A percentile compares a stretch with the other conserved stretches of the same genome.
These are phyloP conservation scores for Aspergillus mulundensis DNA, from an alignment of 495 filamentous ascomycete species.

Conservation along the genomic window DNA sequence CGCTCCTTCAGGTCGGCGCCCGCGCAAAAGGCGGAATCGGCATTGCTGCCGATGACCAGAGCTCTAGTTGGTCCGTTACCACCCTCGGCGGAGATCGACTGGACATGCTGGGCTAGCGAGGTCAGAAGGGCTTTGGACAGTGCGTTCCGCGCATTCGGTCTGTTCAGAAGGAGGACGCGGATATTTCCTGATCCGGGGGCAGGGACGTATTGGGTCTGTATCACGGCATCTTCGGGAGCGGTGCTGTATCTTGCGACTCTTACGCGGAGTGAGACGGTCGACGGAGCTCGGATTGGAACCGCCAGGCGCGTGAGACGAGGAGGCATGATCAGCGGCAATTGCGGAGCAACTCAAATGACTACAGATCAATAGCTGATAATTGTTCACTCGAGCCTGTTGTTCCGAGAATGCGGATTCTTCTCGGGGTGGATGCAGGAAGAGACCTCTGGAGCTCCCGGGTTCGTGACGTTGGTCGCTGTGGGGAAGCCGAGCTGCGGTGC, in stretches of 20 bases:
- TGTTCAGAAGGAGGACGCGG: conserved; percentile 80
- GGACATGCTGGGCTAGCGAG: conserved; percentile 64
- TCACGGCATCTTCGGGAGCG: conserved; percentile 43
- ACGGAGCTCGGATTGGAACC: conserved; percentile 17
- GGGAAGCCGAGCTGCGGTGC: conserved; percentile 19
- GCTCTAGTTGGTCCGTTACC: conserved; percentile 64
- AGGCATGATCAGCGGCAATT: conserved; percentile 22
- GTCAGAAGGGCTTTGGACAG: conserved; percentile 74
- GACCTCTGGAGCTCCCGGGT: background rate
- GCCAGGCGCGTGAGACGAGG: conserved; percentile 29
- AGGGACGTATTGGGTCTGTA: conserved; percentile 67
- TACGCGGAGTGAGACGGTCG: conserved; percentile 25
- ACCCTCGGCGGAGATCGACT: conserved; percentile 63
- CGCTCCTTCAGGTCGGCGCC: conserved; percentile 94
- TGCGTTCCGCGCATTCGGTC: conserved; percentile 80
- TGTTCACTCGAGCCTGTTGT: background rate
- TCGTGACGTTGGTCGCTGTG: conserved; percentile 14
- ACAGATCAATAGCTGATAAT: background rate
- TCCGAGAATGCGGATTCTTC: background rate
- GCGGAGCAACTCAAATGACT: conserved; percentile 6
- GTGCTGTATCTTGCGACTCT: conserved; percentile 37
- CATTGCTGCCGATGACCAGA: conserved; percentile 71
- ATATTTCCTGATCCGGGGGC: conserved; percentile 82
- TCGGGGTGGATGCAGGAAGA: background rate
- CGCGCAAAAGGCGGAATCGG: conserved; percentile 83